Evolutionary conservation across 306 rosid species (phyloP).

Genomic region (Gynostemma pentaphyllum): DNA sequence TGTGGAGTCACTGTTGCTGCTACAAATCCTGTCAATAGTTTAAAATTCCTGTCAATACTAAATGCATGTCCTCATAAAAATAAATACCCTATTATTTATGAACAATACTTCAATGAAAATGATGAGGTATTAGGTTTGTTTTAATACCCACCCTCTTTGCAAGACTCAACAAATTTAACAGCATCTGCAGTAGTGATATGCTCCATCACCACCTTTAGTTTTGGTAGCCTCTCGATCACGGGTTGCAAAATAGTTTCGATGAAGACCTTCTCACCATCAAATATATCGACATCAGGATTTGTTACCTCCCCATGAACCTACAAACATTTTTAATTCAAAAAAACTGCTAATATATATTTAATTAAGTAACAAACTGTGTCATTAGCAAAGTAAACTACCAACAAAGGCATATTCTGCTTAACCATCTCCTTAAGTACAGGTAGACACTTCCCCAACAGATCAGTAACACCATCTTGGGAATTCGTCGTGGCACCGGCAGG

Average conservation of each 20-base stretch:
- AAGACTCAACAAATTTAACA: constrained; percentile 59
- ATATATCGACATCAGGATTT: constrained; percentile 56
- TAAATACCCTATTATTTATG: not conserved
- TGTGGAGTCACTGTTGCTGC: constrained; percentile 92
- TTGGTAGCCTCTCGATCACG: constrained; percentile 63
- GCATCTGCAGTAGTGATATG: constrained; percentile 87
- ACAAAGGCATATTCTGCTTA: constrained; percentile 57
- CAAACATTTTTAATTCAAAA: not conserved
- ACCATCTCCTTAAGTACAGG: constrained; percentile 84
- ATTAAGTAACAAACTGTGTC: not conserved
- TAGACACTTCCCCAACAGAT: constrained; percentile 68
- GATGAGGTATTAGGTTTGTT: not conserved
- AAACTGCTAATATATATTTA: not conserved
- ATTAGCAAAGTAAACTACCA: constrained; percentile 31
- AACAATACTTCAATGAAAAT: constrained; percentile 7
- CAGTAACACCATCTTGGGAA: constrained; percentile 89
- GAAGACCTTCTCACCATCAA: constrained; percentile 81
- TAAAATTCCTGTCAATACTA: not conserved
- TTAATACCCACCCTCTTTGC: constrained; percentile 48
- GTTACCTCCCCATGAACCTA: constrained; percentile 96
- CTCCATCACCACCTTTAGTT: constrained; percentile 82
- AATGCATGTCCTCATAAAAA: not conserved
- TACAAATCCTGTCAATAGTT: constrained; percentile 34
- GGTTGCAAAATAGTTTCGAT: constrained; percentile 73
- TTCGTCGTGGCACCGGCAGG: constrained; percentile 97